These are phyloP conservation scores for Tolypocladium inflatum DNA, from an alignment of 2,329 filamentous ascomycete species.

Conservation along the genomic window DNA sequence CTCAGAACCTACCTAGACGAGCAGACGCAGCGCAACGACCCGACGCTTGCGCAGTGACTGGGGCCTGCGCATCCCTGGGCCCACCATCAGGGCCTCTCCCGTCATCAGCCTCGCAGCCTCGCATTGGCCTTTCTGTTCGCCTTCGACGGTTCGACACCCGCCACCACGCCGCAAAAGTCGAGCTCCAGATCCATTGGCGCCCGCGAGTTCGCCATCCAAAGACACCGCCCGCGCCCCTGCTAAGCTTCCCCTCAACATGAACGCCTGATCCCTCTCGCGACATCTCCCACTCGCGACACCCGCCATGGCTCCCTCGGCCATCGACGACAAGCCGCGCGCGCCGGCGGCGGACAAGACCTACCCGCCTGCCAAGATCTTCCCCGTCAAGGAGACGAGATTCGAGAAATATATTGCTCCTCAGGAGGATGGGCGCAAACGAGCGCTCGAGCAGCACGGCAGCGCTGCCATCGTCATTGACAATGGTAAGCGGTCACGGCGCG, in stretches of 20 bases:
- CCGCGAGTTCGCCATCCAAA: background rate
- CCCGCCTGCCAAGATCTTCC: conserved; percentile 46
- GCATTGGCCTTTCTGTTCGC: conserved; percentile 11
- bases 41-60: background rate
- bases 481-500: conserved; percentile 45
- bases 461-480: conserved; percentile 96
- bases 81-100: conserved; percentile 8
- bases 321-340: conserved; percentile 31
- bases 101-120: conserved; percentile 27
- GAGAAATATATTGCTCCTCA: conserved; percentile 44
- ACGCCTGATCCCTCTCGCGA: background rate
- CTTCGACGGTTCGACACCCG: background rate
- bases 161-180: background rate
- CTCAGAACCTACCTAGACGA: background rate
- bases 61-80: conserved; percentile 3
- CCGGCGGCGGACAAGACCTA: conserved; percentile 31
- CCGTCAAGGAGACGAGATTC: conserved; percentile 53
- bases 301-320: conserved; percentile 44
- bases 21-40: background rate
- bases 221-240: background rate
- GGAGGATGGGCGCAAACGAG: conserved; percentile 62
- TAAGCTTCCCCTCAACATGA: background rate
- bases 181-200: conserved; percentile 15
- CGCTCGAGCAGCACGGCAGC: conserved; percentile 44
- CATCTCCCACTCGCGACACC: conserved; percentile 1